Base-by-base conservation (phyloP, 192 early-diverging fungal species). In the Mortierella hygrophila region DNA sequence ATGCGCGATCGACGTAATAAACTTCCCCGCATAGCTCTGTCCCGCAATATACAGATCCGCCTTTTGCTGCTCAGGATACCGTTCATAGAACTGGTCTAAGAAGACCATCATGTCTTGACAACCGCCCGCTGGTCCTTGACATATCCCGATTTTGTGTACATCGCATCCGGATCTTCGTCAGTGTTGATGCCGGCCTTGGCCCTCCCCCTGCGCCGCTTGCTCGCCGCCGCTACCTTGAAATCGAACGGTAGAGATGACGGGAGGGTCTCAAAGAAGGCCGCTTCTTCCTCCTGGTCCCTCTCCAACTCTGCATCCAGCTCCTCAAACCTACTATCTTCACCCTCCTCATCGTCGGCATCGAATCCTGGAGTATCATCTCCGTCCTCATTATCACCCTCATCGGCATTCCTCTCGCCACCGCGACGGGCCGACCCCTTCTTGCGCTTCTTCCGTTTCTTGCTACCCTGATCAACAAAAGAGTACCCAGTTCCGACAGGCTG, bases 401-500 rank as follows among this genome's bases (percentile, higher is more conserved):
- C 77, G 21, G 72, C 57, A 26, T 32, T 37, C 18, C 41, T 40
- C 2, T 40, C 44, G 54, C 52, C 70, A 60, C 57, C 23, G 0
- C 57, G n/a, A 9, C n/a, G 57, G 26, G 9, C 8, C 9, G 26
- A 16, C 18, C 18, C 42, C 41, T 18, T 47, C 60, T 52, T 52
- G 82, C 88, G 74, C 0, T 77, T 82, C 52, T 87, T 44, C 37
- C 68, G 88, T 20, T 68, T 82, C 29, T 70, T 72, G 70, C 79
- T 57, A 38, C 82, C 74, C 29, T 72, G 35, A 21, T 76, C 49
- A 26, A 82, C 74, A 44, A 60, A 76, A 4, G 63, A 75, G 68
- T 52, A 82, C 7, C 95, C 95, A 23, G 93, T 92, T 26, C 95
- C 94, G 7, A 93, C 94, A 4, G 95, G 95, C 73, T 94, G 94